A percentile compares a stretch with the other conserved stretches of the same genome.
Evolutionary conservation across 352 stramenopile species (phyloP).

Genomic region (Bremia lactucae): DNA sequence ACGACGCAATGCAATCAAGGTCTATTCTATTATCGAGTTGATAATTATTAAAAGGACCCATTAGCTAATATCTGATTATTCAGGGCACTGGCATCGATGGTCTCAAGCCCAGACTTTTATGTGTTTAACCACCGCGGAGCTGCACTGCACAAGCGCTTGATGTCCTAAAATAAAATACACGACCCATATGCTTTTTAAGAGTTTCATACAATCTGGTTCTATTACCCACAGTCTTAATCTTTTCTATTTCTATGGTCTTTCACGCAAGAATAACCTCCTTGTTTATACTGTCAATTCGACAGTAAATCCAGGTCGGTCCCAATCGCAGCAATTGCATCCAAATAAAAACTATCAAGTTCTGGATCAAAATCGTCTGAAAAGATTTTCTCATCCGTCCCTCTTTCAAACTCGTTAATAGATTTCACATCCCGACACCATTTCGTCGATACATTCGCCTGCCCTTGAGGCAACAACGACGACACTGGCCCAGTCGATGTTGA

Average conservation of each 20-base stretch:
- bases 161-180: slow-evolving; percentile 11
- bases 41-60: no score
- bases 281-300: slow-evolving; percentile 29
- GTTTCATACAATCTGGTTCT: no score
- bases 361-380: slow-evolving; percentile 74
- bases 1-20: slow-evolving; percentile 50
- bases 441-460: no score
- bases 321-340: slow-evolving; percentile 58
- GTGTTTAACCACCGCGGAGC: slow-evolving; percentile 78
- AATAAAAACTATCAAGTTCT: slow-evolving; percentile 75
- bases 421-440: slow-evolving; percentile 32
- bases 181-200: not conserved
- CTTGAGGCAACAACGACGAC: slow-evolving; percentile 3
- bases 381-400: slow-evolving; percentile 64
- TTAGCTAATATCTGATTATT: not conserved
- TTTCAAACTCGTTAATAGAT: slow-evolving; percentile 57
- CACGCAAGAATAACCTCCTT: not conserved
- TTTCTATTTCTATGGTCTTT: slow-evolving; percentile 13
- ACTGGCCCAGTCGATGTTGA: slow-evolving; percentile 21
- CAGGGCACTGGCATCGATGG: slow-evolving; percentile 54
- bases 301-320: slow-evolving; percentile 49
- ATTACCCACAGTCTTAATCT: no score
- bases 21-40: no score
- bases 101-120: slow-evolving; percentile 65
- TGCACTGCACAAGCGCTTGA: slow-evolving; percentile 59